Base-by-base conservation (phyloP, 129 eudicot species). In the Ambrosia trifida region DNA sequence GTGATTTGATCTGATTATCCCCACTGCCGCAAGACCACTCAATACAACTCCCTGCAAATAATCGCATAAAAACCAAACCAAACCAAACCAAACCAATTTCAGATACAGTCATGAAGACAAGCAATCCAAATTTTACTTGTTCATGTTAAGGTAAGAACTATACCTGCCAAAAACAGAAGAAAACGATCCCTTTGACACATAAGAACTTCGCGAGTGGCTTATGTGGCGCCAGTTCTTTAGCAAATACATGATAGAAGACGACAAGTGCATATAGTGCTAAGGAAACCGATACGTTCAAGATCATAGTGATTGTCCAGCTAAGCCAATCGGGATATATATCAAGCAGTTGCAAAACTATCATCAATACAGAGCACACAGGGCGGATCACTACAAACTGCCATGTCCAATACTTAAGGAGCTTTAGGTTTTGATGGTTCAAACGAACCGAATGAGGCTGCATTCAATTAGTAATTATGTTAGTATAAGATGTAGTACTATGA, bases 131-230 rank as follows among this genome's bases (percentile, higher is more conserved):
- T 43, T 24, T 45, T 11, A 65, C 53, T 38, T 18, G 43, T 30
- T 13, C 53, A 19, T 18, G 43, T 30, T 13, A 19, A 73, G 11
- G 59, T 74, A 38, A 50, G 49, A 66, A 10, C 1, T 43, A 11
- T 79, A 94, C 99, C 99, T 94, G 96, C 99, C 99, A 94, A 75
- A 87, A 94, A 73, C 93, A 89, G 73, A 94, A 94, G 86, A 94
- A 94, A 72, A 90, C 99, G 35, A 94, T 87, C 69, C 99, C 99
- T 82, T 94, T 90, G 77, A 94, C 89, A 47, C 96, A 87, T 78
- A 94, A 72, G 74, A 94, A 94, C 90, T 94, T 94, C 56, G 97
- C 89, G 20, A 94, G 87, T 46, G 99, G 97, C 6, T 94, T 89
- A 69, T 94, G 99, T 43, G 99, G 99, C 12, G 88, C 91, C 80